phyloP scores from a whole-genome alignment of 148 eudicot species.

The Camellia japonica region DNA sequence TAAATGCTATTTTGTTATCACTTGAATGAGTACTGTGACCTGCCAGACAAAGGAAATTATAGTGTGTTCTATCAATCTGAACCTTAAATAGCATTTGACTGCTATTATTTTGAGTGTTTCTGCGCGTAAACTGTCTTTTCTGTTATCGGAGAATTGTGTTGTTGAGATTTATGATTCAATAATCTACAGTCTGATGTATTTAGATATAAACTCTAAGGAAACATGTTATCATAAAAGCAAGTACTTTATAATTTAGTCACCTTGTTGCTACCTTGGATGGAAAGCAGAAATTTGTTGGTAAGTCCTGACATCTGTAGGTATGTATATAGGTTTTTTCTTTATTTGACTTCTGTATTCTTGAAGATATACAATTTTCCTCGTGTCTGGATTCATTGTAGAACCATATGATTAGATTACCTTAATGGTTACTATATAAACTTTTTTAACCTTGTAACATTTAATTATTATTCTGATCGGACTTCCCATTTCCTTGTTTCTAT shows the following conservation, averaged over 20 bases:
- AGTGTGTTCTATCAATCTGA: too few relatives aligned
- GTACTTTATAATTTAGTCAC: conserved; percentile 1
- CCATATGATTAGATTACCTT: neutral
- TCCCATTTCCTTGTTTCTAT: neutral
- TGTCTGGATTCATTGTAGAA: neutral
- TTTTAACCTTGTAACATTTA: neutral
- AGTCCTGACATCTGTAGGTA: neutral
- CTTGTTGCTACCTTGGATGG: neutral
- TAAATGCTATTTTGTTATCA: too few relatives aligned
- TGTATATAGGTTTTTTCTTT: neutral
- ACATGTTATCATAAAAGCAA: neutral
- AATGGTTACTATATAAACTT: neutral
- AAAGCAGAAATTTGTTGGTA: neutral
- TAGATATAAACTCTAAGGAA: neutral
- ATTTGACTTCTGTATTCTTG: neutral
- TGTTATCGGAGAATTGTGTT: neutral
- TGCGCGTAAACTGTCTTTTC: neutral
- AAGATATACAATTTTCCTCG: neutral
- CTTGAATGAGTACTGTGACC: too few relatives aligned
- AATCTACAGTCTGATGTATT: neutral
- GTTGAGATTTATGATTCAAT: neutral
- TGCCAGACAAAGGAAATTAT: too few relatives aligned
- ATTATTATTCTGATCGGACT: neutral
- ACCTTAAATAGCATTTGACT: neutral
- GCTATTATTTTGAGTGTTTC: neutral